These are phyloP conservation scores for Apostasia shenzhenica DNA, from an alignment of 106 monocot genomes.

Conservation along the genomic window DNA sequence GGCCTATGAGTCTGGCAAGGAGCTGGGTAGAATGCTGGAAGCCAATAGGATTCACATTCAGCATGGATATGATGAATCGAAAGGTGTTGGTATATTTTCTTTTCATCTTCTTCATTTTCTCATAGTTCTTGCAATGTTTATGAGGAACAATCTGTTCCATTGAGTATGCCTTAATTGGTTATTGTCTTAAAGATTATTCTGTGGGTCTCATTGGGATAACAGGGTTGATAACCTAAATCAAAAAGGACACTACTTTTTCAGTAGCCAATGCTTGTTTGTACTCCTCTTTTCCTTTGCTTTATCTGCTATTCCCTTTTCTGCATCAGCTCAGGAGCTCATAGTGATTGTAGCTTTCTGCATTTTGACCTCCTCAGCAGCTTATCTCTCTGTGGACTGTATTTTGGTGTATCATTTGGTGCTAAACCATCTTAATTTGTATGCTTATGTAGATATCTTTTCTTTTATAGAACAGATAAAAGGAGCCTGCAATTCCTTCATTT, in stretches of 20 bases:
- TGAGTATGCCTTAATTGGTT: background rate
- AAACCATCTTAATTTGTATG: no score
- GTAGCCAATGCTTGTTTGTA: background rate
- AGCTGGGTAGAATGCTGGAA: conserved; percentile 84
- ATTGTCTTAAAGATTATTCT: background rate
- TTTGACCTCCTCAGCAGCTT: background rate
- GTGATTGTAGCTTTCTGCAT: background rate
- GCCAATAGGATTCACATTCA: conserved; percentile 28
- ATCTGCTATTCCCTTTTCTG: background rate
- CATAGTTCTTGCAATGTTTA: background rate
- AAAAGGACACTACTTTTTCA: background rate
- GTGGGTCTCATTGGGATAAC: background rate
- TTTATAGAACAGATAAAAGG: background rate
- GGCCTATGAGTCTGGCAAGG: conserved; percentile 86
- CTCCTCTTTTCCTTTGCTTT: conserved; percentile 2
- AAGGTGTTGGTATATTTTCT: conserved; percentile 57
- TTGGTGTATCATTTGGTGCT: background rate
- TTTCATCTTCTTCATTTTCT: background rate
- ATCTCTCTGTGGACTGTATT: conserved; percentile 4
- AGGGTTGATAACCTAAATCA: background rate
- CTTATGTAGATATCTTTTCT: background rate
- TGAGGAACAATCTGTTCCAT: background rate
- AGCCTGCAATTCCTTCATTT: background rate
- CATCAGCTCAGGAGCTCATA: background rate
- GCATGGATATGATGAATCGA: conserved; percentile 40